A percentile compares a stretch with the other conserved stretches of the same genome.
phyloP scores from a whole-genome alignment of 2,329 filamentous ascomycete genomes.

The Pseudogymnoascus sp. region DNA sequence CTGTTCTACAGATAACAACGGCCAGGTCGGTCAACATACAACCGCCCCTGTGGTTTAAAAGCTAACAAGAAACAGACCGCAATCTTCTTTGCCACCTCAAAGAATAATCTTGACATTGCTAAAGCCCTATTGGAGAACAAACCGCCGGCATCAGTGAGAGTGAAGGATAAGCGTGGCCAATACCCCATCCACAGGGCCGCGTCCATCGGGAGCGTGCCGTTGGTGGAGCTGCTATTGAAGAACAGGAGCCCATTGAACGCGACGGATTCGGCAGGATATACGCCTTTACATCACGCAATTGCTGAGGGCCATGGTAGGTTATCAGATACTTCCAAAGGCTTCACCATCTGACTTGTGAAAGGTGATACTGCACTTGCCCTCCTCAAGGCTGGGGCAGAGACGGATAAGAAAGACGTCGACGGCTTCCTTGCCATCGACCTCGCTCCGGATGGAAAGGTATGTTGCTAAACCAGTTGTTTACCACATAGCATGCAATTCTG shows the following conservation, averaged over 20 bases:
- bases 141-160: constrained; percentile 62
- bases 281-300: constrained; percentile 81
- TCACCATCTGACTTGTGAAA: constrained; percentile 22
- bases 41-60: background rate
- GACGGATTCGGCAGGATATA: constrained; percentile 74
- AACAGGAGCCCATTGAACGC: constrained; percentile 75
- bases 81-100: constrained; percentile 86
- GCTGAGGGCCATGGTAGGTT: constrained; percentile 62
- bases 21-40: constrained; percentile 43
- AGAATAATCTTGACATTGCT: constrained; percentile 76
- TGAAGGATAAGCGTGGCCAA: constrained; percentile 82
- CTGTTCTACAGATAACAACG: constrained; percentile 47
- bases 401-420: constrained; percentile 65
- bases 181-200: constrained; percentile 86
- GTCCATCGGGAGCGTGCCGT: constrained; percentile 80
- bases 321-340: background rate
- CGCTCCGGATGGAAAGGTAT: constrained; percentile 77
- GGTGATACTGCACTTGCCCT: constrained; percentile 77
- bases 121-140: constrained; percentile 67
- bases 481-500: background rate
- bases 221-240: constrained; percentile 71
- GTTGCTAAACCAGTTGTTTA: constrained; percentile 21
- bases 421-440: constrained; percentile 70
- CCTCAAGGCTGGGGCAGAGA: constrained; percentile 77
- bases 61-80: constrained; percentile 52